Evolutionary conservation across 371 early-diverging fungal species (phyloP).

Genomic region (Catenaria anguillulae): DNA sequence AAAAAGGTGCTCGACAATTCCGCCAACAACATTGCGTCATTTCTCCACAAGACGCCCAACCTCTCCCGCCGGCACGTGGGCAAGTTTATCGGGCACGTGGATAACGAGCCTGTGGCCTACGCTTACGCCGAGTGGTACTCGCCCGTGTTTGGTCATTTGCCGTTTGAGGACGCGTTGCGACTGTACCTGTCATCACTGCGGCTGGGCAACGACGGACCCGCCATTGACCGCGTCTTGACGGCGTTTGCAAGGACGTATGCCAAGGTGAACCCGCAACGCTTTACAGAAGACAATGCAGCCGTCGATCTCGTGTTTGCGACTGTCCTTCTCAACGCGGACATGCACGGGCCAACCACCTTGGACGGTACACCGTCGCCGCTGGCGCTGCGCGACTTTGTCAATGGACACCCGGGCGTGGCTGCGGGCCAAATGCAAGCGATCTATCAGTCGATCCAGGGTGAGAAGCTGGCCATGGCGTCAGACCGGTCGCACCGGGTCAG

Average conservation of each 20-base stretch:
- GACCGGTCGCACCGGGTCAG: constrained; percentile 9
- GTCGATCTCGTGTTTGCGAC: constrained; percentile 67
- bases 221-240: constrained; percentile 62
- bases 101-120: constrained; percentile 46
- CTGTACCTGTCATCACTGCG: constrained; percentile 53
- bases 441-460: constrained; percentile 30
- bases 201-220: constrained; percentile 53
- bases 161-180: constrained; percentile 67
- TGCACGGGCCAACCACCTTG: constrained; percentile 39
- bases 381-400: constrained; percentile 23
- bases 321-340: constrained; percentile 71
- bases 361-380: constrained; percentile 8
- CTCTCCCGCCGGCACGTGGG: constrained; percentile 64
- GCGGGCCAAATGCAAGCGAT: constrained; percentile 29
- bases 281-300: constrained; percentile 42
- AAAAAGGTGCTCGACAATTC: constrained; percentile 45
- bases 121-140: constrained; percentile 60
- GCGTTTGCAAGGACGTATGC: constrained; percentile 66
- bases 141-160: constrained; percentile 36
- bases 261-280: constrained; percentile 26
- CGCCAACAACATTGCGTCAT: constrained; percentile 59
- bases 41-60: constrained; percentile 63
- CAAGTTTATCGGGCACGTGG: constrained; percentile 34
- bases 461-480: constrained; percentile 41
- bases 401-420: constrained; percentile 19